phyloP scores from a whole-genome alignment of 2,329 filamentous ascomycete genomes.

The Calonectria pteridis region DNA sequence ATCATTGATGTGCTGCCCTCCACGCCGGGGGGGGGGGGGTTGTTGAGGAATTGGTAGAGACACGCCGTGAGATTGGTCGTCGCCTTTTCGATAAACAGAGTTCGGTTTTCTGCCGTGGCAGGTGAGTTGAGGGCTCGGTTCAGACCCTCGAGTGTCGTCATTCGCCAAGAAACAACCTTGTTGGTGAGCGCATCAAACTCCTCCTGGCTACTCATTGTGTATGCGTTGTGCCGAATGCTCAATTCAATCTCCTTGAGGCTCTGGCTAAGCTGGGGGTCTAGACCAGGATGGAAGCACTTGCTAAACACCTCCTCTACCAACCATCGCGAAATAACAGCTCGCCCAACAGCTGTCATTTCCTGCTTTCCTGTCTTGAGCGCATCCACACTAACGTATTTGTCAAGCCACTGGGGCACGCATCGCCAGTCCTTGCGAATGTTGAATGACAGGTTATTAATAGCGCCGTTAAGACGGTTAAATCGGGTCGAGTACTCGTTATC shows the following conservation, averaged over 20 bases:
- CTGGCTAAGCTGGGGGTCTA: conserved; percentile 81
- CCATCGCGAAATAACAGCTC: conserved; percentile 90
- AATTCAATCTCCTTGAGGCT: conserved; percentile 89
- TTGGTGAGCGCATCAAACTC: conserved; percentile 89
- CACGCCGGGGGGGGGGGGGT: conserved; percentile 84
- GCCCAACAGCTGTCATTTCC: conserved; percentile 96
- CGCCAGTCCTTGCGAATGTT: conserved; percentile 97
- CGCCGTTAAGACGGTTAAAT: conserved; percentile 91
- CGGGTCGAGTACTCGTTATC: conserved; percentile 93
- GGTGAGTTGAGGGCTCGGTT: conserved; percentile 75
- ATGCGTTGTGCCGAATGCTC: conserved; percentile 84
- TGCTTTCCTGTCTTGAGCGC: conserved; percentile 90
- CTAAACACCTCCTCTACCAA: conserved; percentile 92
- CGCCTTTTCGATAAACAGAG: conserved; percentile 76
- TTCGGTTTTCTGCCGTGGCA: conserved; percentile 74
- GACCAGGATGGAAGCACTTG: conserved; percentile 89
- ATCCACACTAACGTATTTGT: conserved; percentile 83
- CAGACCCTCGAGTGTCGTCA: conserved; percentile 94
- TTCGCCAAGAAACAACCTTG: conserved; percentile 92
- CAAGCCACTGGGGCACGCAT: conserved; percentile 83
- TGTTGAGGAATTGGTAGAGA: conserved; percentile 79
- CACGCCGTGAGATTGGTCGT: conserved; percentile 76
- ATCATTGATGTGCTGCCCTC: conserved; percentile 93
- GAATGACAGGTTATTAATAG: conserved; percentile 94
- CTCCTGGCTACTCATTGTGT: conserved; percentile 81